Evolutionary conservation across 129 eudicot genomes (phyloP), one percentile per base, ranked within the genome.

Genomic region (Tanacetum coccineum): DNA sequence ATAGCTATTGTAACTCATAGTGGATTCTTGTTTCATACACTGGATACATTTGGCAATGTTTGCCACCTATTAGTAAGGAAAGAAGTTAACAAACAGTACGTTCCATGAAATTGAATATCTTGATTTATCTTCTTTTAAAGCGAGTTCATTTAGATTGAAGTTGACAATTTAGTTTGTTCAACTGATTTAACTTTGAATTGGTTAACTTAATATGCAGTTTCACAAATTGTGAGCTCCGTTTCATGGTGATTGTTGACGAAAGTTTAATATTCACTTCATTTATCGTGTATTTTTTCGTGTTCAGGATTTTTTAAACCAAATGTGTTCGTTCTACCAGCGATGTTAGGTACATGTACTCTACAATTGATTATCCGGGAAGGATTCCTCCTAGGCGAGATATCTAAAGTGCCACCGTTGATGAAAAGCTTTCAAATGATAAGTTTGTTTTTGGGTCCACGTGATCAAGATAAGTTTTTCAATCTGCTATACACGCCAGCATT

Each of bases 161-260:
- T 22, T 22, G 25, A 22, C 25, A 1, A 22, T 22, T 22, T 22
- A 17, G 26, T 32, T 7, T 32, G 6, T 19, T 2, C 2, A 18
- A 28, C 39, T 55, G 14, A 59, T 60, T 32, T 18, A 25, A 13
- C 30, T 44, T 54, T 22, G 47, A n/a, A 21, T 40, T 36, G 22
- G 28, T 20, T 1, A 81, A 18, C 18, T 47, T 49, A 55, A 26
- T 67, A 52, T 76, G 84, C 90, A 92, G 98, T 66, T 92, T 87
- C 55, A 83, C 90, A 0, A 92, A 92, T 55, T 92, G 98, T 62
- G 98, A 92, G 85, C 98, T 92, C 75, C 98, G 96, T 13, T 87
- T 96, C 13, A 81, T 92, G 98, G 84, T 92, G 80, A 85, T 91
- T 68, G 86, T 77, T 46, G 94, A 85, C 79, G 83, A 68, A 73